Evolutionary conservation across 169 alveolate species (phyloP).

Genomic region (Perkinsus marinus): DNA sequence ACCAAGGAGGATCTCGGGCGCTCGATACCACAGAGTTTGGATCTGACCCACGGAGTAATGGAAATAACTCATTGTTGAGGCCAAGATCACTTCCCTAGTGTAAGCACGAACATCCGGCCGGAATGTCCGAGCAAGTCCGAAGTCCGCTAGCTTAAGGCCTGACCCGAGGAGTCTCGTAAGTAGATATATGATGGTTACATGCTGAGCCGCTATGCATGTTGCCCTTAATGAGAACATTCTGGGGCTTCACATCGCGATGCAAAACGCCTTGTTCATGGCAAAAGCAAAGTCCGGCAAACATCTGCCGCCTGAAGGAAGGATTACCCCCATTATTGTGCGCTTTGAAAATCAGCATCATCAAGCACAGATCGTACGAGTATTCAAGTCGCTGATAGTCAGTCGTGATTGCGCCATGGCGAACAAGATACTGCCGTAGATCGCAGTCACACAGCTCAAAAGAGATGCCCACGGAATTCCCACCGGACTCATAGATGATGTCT

Average conservation of each 20-base stretch:
- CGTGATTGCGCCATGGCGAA: background rate
- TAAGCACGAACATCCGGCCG: background rate
- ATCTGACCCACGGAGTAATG: background rate
- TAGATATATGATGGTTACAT: background rate
- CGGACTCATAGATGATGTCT: background rate
- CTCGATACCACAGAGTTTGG: slow-evolving; percentile 66
- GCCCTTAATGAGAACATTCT: background rate
- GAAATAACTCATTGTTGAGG: background rate
- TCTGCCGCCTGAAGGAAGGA: background rate
- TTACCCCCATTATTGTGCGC: too few relatives aligned
- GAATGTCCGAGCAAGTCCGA: background rate
- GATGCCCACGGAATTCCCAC: background rate
- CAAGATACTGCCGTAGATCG: background rate
- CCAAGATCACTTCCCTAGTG: background rate
- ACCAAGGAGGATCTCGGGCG: slow-evolving; percentile 76
- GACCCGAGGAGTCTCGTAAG: background rate
- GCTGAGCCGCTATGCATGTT: background rate
- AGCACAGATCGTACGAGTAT: too few relatives aligned
- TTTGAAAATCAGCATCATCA: too few relatives aligned
- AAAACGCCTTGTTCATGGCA: background rate
- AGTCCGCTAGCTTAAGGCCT: background rate
- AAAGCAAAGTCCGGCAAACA: background rate
- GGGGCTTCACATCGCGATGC: background rate
- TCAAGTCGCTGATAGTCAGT: background rate
- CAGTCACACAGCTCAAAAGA: background rate